Percentiles rank a stretch among this genome's conserved stretches.
phyloP scores from a whole-genome alignment of 352 stramenopile genomes.

The Globisporangium splendens region DNA sequence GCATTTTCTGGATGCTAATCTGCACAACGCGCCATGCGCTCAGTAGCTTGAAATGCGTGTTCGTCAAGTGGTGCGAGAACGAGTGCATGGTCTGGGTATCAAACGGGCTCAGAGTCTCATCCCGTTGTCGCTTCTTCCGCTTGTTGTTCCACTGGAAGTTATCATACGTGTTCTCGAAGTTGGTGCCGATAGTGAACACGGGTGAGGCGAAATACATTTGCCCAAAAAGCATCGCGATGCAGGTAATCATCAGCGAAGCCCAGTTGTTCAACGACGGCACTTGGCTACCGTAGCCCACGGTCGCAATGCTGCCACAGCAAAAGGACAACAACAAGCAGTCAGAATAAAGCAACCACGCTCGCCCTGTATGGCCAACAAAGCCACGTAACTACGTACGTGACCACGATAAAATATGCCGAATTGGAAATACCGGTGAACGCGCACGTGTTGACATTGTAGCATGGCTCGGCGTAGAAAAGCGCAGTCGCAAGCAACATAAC shows the following conservation, averaged over 20 bases:
- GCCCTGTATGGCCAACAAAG: not conserved
- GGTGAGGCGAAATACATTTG: conserved; percentile 82
- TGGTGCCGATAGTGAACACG: conserved; percentile 72
- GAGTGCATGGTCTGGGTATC: conserved; percentile 39
- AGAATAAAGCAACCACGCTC: conserved; percentile 2
- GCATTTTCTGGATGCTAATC: conserved; percentile 34
- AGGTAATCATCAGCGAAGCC: conserved; percentile 40
- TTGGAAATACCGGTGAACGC: conserved; percentile 85
- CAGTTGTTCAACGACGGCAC: conserved; percentile 58
- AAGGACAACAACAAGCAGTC: not conserved
- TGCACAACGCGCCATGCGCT: conserved; percentile 44
- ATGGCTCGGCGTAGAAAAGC: conserved; percentile 74
- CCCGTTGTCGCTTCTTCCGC: conserved; percentile 41
- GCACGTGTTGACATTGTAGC: conserved; percentile 72
- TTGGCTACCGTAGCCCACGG: conserved; percentile 72
- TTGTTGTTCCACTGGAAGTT: conserved; percentile 54
- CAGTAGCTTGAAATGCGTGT: conserved; percentile 61
- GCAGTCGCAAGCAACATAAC: conserved; percentile 73
- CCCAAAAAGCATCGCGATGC: conserved; percentile 69
- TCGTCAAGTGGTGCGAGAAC: conserved; percentile 46
- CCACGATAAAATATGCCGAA: conserved; percentile 79
- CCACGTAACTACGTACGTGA: conserved; percentile 54
- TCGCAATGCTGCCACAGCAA: conserved; percentile 45
- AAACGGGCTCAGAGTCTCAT: conserved; percentile 54
- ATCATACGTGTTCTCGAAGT: conserved; percentile 64